These are phyloP conservation scores for Suhomyces prunicola DNA, from an alignment of 805 yeast genomes.

Conservation along the genomic window DNA sequence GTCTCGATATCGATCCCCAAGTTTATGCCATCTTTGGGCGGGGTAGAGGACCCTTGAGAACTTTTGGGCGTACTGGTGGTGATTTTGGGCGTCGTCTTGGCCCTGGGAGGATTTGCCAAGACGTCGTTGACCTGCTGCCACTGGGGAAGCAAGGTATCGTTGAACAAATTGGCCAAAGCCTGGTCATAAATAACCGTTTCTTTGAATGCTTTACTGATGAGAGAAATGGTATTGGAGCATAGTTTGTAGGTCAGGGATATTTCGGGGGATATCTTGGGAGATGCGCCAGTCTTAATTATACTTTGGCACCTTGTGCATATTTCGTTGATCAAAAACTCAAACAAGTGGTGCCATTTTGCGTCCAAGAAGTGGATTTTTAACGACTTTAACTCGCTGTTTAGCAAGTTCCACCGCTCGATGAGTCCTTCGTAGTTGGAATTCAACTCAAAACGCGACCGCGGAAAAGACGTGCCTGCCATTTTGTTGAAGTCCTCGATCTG, in stretches of 20 bases:
- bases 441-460: slow-evolving; percentile 4
- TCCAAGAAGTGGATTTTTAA: slow-evolving; percentile 49
- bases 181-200: slow-evolving; percentile 38
- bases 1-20: slow-evolving; percentile 25
- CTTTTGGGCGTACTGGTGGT: neutral
- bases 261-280: slow-evolving; percentile 19
- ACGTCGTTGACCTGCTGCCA: slow-evolving; percentile 1
- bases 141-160: slow-evolving; percentile 19
- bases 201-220: slow-evolving; percentile 31
- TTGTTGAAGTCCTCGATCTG: slow-evolving; percentile 44
- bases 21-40: slow-evolving; percentile 22
- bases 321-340: slow-evolving; percentile 46
- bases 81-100: neutral
- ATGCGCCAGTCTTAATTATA: neutral
- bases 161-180: slow-evolving; percentile 16
- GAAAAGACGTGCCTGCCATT: slow-evolving; percentile 16
- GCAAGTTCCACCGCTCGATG: slow-evolving; percentile 35
- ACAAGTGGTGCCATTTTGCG: slow-evolving; percentile 54
- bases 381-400: slow-evolving; percentile 38
- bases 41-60: neutral
- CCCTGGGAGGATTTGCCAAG: neutral
- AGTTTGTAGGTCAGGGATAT: slow-evolving; percentile 33
- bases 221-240: slow-evolving; percentile 36
- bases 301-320: slow-evolving; percentile 19
- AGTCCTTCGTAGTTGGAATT: slow-evolving; percentile 5